Conservation (phyloP, 306 rosid species). For the Rosa multiflora region DNA sequence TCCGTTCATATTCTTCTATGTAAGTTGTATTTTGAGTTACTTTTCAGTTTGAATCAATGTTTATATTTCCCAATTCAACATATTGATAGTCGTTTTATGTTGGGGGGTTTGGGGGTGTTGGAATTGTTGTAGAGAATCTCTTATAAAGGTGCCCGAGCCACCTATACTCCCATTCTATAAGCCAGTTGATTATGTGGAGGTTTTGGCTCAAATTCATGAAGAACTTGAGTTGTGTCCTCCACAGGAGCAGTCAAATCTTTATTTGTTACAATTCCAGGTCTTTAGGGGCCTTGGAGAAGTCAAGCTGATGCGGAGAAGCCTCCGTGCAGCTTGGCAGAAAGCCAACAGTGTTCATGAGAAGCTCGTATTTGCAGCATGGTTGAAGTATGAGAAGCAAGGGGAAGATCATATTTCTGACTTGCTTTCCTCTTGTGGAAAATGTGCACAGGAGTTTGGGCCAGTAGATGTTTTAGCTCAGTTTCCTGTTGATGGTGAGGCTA, state of each 20-base stretch:
- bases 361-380: constrained; percentile 86
- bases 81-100: not conserved
- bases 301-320: constrained; percentile 88
- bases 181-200: constrained; percentile 82
- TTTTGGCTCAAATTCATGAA: constrained; percentile 93
- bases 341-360: constrained; percentile 72
- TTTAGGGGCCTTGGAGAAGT: constrained; percentile 85
- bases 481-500: constrained; percentile 34
- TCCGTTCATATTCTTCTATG: constrained; percentile 67
- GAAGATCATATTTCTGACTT: constrained; percentile 69
- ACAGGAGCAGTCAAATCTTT: constrained; percentile 70
- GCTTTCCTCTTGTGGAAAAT: constrained; percentile 65
- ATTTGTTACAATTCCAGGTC: constrained; percentile 77
- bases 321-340: constrained; percentile 81
- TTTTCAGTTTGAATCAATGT: constrained; percentile 11
- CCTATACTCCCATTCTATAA: constrained; percentile 70
- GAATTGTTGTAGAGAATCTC: constrained; percentile 67
- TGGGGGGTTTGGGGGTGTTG: constrained; percentile 19
- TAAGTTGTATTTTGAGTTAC: constrained; percentile 34
- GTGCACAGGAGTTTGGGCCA: constrained; percentile 67
- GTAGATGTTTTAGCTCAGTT: constrained; percentile 59
- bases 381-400: constrained; percentile 87
- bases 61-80: not conserved
- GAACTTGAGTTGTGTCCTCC: constrained; percentile 79
- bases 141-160: constrained; percentile 83